Conservation (phyloP, 1,139 yeast species). For the Zhuliangozyma blackwelliae region DNA sequence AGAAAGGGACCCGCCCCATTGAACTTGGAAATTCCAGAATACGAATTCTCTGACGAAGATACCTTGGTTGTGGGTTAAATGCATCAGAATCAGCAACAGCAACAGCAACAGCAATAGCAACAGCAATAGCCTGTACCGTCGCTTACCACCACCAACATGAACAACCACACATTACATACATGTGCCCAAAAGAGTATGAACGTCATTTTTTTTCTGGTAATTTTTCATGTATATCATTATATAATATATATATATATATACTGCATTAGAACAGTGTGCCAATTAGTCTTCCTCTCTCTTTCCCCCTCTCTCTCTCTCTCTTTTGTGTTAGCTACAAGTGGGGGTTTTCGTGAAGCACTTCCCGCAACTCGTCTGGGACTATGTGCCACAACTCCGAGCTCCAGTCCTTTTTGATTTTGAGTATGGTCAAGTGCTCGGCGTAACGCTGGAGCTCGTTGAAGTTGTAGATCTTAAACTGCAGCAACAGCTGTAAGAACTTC, state of each 20-base stretch:
- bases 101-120: no score
- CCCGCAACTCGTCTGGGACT: conserved; percentile 40
- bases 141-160: no score
- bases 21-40: conserved; percentile 94
- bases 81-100: neutral
- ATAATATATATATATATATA: conserved; percentile 9
- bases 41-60: conserved; percentile 75
- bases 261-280: conserved; percentile 10
- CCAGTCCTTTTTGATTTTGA: conserved; percentile 21
- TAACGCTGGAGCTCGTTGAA: conserved; percentile 9
- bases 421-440: conserved; percentile 12
- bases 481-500: conserved; percentile 17
- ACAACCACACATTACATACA: no score
- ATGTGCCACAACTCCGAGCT: conserved; percentile 24
- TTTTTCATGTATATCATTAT: conserved; percentile 7
- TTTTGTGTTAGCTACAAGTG: conserved; percentile 4
- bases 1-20: conserved; percentile 99
- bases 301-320: no score
- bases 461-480: conserved; percentile 10
- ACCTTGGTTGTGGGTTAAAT: conserved; percentile 68
- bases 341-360: conserved; percentile 10
- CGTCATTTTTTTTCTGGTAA: conserved; percentile 1
- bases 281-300: no score
- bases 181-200: no score
- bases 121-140: no score